phyloP scores from a whole-genome alignment of 176 grass and related monocot species.

The Ensete glaucum region DNA sequence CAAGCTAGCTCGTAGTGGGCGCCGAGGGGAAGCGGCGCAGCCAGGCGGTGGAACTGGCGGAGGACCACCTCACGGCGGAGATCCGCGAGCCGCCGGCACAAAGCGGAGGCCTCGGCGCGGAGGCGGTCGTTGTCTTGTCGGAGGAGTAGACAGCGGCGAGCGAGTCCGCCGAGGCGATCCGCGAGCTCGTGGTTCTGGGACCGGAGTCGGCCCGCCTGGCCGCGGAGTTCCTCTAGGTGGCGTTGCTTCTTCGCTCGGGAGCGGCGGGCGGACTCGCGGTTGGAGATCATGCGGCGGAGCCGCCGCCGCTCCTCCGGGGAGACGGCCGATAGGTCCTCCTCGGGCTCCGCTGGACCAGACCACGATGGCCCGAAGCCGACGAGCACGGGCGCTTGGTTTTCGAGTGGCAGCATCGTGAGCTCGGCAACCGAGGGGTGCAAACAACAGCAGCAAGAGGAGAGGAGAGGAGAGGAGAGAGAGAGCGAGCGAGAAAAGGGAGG shows the following conservation, averaged over 20 bases:
- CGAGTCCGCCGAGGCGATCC: background rate
- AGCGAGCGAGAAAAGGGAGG: background rate
- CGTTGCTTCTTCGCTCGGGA: conserved; percentile 64
- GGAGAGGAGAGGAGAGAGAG: background rate
- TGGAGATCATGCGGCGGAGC: conserved; percentile 61
- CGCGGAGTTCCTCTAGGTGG: conserved; percentile 38
- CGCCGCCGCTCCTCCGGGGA: conserved; percentile 18
- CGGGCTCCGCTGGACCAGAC: background rate
- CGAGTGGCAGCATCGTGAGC: background rate
- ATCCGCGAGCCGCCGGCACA: conserved; percentile 31
- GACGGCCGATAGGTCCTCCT: background rate
- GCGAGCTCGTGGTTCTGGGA: conserved; percentile 30
- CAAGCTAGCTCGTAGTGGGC: background rate
- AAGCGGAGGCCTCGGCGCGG: conserved; percentile 23
- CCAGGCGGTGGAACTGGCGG: conserved; percentile 23
- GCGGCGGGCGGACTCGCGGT: conserved; percentile 72
- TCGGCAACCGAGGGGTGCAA: background rate
- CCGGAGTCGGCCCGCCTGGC: conserved; percentile 11
- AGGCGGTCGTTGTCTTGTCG: conserved; percentile 35
- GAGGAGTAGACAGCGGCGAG: conserved; percentile 9
- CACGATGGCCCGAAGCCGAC: background rate
- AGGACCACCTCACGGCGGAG: conserved; percentile 19
- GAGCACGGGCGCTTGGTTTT: no score
- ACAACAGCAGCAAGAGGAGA: background rate
- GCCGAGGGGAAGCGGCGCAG: background rate